Base-by-base conservation (phyloP, 345 rosid genomes). In the Sonneratia alba region DNA sequence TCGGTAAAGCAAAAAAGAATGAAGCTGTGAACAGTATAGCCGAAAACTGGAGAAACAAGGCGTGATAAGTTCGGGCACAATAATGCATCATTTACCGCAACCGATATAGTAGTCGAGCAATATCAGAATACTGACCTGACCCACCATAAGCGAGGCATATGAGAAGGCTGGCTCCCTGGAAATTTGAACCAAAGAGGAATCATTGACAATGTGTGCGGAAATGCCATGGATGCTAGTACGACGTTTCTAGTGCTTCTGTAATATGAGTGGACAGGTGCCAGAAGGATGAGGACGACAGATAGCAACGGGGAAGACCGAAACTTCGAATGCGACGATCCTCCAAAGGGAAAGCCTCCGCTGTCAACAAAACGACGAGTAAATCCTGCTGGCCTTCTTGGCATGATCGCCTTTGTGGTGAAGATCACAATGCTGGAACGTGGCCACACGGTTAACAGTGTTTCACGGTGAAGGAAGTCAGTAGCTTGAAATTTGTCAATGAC, bases 331-430 rank as follows among this genome's bases (percentile, higher is more conserved):
- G 88, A 84, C 3, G 95, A 87, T 55, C 89, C 87, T 0, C 83
- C 73, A 72, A 94, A 91, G 0, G 97, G 88, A 72, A 90, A 88
- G 85, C 82, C 87, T 59, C 92, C 95, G 36, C 81, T 80, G 78
- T 88, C 98, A 1, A 80, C 95, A 24, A 86, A 81, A 34, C 97
- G 89, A 36, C 98, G 83, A 16, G 92, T 81, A 62, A 92, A 87
- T 67, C 84, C 85, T 42, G 86, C 96, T 84, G 83, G 97, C 81
- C 98, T 85, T 75, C 97, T 83, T 65, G 97, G 90, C 98, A 94
- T 94, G 70, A 66, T 70, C 72, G 66, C 64, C 49, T 72, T 4
- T 67, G 45, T 24, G 38, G 38, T 62, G 16, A 62, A 57, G 63
- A n/a, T 57, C 12, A 37, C 11, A 11, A 27, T 3, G 27, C 66